These are phyloP conservation scores for Verticillium dahliae DNA, from an alignment of 2,329 filamentous ascomycete species.

Conservation along the genomic window DNA sequence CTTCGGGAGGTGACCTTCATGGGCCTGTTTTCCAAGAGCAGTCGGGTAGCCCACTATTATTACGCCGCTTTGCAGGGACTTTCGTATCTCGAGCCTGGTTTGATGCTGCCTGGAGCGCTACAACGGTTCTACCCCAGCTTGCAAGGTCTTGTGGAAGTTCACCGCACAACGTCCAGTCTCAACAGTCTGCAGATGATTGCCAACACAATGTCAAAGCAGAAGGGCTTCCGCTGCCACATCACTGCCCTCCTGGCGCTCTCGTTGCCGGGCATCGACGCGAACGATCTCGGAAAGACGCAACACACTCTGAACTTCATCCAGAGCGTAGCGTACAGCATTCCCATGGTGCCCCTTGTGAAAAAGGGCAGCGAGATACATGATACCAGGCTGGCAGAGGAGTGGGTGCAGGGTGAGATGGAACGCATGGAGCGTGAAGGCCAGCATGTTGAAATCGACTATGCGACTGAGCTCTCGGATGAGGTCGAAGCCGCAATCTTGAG, in stretches of 20 bases:
- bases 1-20: constrained; percentile 93
- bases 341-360: constrained; percentile 74
- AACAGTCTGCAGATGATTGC: constrained; percentile 88
- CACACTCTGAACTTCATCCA: constrained; percentile 94
- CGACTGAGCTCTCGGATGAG: constrained; percentile 72
- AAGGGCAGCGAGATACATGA: constrained; percentile 62
- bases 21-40: constrained; percentile 96
- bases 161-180: constrained; percentile 89
- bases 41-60: constrained; percentile 84
- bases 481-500: constrained; percentile 83
- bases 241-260: constrained; percentile 90
- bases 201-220: constrained; percentile 83
- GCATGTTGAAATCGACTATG: constrained; percentile 79
- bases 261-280: constrained; percentile 92
- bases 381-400: constrained; percentile 75
- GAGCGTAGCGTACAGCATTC: constrained; percentile 92
- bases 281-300: constrained; percentile 93
- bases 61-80: constrained; percentile 84
- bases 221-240: constrained; percentile 94
- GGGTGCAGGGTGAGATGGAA: constrained; percentile 89
- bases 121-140: constrained; percentile 96
- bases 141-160: constrained; percentile 93
- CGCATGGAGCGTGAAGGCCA: constrained; percentile 86
- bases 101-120: constrained; percentile 87
- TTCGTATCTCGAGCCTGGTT: constrained; percentile 81